A percentile compares a stretch with the other conserved stretches of the same genome.
Evolutionary conservation across 2,329 filamentous ascomycete species (phyloP).

Genomic region (Cercospora sojina): DNA sequence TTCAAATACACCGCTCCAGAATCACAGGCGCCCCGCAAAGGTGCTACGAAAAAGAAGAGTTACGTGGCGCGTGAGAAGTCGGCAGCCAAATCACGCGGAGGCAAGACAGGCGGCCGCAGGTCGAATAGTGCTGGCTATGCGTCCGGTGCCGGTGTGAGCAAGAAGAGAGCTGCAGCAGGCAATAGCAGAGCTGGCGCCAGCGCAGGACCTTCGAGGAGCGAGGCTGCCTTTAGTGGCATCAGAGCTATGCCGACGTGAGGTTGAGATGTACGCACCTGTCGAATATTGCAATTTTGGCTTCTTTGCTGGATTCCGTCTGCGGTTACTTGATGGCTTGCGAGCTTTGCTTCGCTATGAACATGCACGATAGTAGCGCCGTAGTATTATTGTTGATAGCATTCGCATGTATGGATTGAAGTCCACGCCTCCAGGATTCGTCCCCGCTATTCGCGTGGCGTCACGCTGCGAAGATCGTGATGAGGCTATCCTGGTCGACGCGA

Average conservation of each 20-base stretch:
- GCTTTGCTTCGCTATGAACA: background rate
- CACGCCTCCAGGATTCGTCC: background rate
- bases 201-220: background rate
- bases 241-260: constrained; percentile 3
- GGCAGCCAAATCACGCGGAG: background rate
- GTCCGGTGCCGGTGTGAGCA: constrained; percentile 10
- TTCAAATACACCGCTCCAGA: background rate
- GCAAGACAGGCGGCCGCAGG: constrained; percentile 1
- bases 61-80: background rate
- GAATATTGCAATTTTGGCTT: no score
- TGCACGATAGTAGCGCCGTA: background rate
- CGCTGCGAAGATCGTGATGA: background rate
- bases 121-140: constrained; percentile 9
- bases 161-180: background rate
- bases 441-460: background rate
- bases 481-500: background rate
- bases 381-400: background rate
- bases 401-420: background rate
- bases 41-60: constrained; percentile 5
- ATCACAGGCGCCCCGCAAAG: constrained; percentile 4
- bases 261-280: no score
- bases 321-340: background rate
- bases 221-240: background rate
- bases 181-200: background rate
- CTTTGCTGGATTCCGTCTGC: background rate